A percentile compares a stretch with the other conserved stretches of the same genome.
Evolutionary conservation across 805 yeast species (phyloP).

Genomic region (Metschnikowia colocasiae): DNA sequence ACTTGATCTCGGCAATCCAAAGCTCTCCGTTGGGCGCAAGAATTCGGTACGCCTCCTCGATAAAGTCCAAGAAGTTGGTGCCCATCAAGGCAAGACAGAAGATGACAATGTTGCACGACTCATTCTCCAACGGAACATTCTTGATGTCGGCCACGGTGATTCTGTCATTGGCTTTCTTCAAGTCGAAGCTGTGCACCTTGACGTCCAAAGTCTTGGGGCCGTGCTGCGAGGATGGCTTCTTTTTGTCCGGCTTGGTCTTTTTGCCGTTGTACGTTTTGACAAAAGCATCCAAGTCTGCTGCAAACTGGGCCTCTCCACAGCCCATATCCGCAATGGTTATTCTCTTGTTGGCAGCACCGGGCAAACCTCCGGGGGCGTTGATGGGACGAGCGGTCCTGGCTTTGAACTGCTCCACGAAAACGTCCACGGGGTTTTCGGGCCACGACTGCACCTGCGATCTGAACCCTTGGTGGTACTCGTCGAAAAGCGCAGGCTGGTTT

Average conservation of each 20-base stretch:
- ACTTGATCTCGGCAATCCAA: slow-evolving; percentile 97
- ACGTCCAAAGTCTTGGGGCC: slow-evolving; percentile 42
- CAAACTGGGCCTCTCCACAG: slow-evolving; percentile 93
- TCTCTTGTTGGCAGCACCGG: slow-evolving; percentile 59
- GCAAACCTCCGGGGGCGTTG: slow-evolving; percentile 95
- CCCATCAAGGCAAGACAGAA: slow-evolving; percentile 97
- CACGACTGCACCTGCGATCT: slow-evolving; percentile 91
- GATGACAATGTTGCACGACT: slow-evolving; percentile 80
- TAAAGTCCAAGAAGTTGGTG: slow-evolving; percentile 88
- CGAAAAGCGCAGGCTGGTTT: slow-evolving; percentile 83
- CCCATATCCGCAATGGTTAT: slow-evolving; percentile 97
- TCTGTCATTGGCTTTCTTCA: slow-evolving; percentile 81
- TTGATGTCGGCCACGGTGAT: slow-evolving; percentile 96
- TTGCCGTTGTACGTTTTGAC: slow-evolving; percentile 30
- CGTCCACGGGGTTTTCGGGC: slow-evolving; percentile 99
- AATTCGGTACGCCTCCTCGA: slow-evolving; percentile 83
- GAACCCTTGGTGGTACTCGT: slow-evolving; percentile 94
- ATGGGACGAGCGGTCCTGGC: slow-evolving; percentile 59
- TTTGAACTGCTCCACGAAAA: slow-evolving; percentile 70
- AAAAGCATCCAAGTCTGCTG: slow-evolving; percentile 58
- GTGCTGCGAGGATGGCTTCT: slow-evolving; percentile 30
- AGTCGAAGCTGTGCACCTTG: slow-evolving; percentile 83
- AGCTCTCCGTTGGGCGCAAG: slow-evolving; percentile 88
- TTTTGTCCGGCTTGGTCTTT: slow-evolving; percentile 16
- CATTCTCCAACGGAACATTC: slow-evolving; percentile 78